Evolutionary conservation across 805 yeast species (phyloP).

Genomic region (Nakazawaea wyomingensis): DNA sequence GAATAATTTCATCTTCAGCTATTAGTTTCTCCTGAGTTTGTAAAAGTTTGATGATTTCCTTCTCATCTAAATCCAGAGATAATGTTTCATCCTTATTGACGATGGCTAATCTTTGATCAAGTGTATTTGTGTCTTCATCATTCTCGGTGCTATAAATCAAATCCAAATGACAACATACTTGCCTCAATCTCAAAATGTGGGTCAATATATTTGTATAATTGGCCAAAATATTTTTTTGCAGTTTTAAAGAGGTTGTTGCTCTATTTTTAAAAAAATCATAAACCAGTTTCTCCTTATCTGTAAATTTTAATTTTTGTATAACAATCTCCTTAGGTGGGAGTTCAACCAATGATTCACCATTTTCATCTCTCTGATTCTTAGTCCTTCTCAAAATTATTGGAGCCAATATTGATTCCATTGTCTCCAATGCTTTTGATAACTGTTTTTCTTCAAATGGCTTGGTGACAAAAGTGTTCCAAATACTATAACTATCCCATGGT

Average conservation of each 20-base stretch:
- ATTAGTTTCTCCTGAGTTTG: conserved; percentile 22
- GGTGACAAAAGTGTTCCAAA: conserved; percentile 85
- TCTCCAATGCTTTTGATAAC: conserved; percentile 67
- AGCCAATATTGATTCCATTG: conserved; percentile 79
- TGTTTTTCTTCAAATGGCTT: conserved; percentile 75
- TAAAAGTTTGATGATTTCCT: conserved; percentile 18
- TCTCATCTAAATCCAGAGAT: conserved; percentile 12
- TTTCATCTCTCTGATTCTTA: conserved; percentile 68
- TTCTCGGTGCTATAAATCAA: conserved; percentile 48
- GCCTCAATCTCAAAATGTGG: conserved; percentile 78
- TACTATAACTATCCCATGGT: conserved; percentile 83
- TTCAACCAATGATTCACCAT: conserved; percentile 70
- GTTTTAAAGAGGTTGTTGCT: conserved; percentile 59
- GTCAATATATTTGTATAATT: conserved; percentile 76
- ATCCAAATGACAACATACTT: conserved; percentile 80
- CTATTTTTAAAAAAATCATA: conserved; percentile 64
- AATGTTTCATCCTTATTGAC: conserved; percentile 19
- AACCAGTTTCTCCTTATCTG: conserved; percentile 56
- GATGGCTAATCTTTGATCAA: conserved; percentile 17
- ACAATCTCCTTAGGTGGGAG: conserved; percentile 73
- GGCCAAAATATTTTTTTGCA: conserved; percentile 62
- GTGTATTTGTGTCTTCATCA: conserved; percentile 33
- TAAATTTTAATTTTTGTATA: conserved; percentile 63
- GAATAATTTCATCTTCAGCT: conserved; percentile 20
- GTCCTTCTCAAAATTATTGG: conserved; percentile 84